Evolutionary conservation across 208 protist genomes (phyloP).

Genomic region (Entamoeba dispar): DNA sequence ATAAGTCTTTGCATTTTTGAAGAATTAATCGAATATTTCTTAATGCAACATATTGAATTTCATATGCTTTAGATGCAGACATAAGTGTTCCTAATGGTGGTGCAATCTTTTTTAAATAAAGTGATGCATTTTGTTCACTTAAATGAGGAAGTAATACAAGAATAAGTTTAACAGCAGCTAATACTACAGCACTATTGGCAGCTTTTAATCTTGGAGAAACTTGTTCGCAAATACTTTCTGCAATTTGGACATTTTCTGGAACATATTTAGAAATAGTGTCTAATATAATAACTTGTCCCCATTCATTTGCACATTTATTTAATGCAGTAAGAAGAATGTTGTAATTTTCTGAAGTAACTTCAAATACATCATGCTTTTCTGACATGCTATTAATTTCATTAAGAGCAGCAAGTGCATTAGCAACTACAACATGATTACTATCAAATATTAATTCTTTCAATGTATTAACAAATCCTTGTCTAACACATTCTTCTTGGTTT

Average conservation of each 20-base stretch:
- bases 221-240: slow-evolving; percentile 58
- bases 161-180: slow-evolving; percentile 8
- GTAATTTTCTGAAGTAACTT: slow-evolving; percentile 20
- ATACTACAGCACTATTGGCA: slow-evolving; percentile 74
- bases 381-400: slow-evolving; percentile 54
- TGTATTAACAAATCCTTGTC: slow-evolving; percentile 49
- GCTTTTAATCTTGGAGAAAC: slow-evolving; percentile 77
- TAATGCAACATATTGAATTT: slow-evolving; percentile 23
- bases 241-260: slow-evolving; percentile 23
- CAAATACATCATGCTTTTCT: not conserved
- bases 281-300: slow-evolving; percentile 90
- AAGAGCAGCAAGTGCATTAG: slow-evolving; percentile 72
- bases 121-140: not conserved
- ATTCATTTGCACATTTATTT: slow-evolving; percentile 34
- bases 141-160: not conserved
- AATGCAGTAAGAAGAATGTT: slow-evolving; percentile 15
- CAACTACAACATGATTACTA: slow-evolving; percentile 76
- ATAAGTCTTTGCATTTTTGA: not conserved
- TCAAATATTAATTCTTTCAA: slow-evolving; percentile 61
- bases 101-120: not conserved
- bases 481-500: slow-evolving; percentile 53
- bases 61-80: not conserved
- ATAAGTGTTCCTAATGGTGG: not conserved
- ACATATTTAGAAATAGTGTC: slow-evolving; percentile 64
- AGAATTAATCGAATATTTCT: slow-evolving; percentile 8